Percentiles rank a stretch among this genome's conserved stretches.
Conservation (phyloP, 2,329 filamentous ascomycete genomes). For the Penicillium sp. region DNA sequence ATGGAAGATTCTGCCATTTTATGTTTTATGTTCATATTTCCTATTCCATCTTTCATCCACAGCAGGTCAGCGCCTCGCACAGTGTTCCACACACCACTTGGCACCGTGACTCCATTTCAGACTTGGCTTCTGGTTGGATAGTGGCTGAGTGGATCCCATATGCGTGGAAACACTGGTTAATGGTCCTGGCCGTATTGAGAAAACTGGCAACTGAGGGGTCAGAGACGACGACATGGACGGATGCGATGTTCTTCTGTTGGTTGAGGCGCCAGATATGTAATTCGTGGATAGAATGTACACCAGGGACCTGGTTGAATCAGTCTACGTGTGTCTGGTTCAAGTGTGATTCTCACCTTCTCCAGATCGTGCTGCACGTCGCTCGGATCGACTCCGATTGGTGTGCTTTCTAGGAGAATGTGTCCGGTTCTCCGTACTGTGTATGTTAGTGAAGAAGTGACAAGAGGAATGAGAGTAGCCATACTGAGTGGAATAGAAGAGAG, state of each 20-base stretch:
- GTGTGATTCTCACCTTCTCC: conserved; percentile 48
- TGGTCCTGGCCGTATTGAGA: conserved; percentile 55
- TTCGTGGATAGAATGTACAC: conserved; percentile 63
- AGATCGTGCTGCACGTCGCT: conserved; percentile 64
- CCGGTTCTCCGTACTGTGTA: conserved; percentile 41
- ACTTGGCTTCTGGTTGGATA: conserved; percentile 59
- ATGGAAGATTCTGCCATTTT: neutral
- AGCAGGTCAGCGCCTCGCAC: conserved; percentile 52
- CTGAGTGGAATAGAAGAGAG: conserved; percentile 55
- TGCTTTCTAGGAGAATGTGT: conserved; percentile 62
- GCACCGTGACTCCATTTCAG: conserved; percentile 32
- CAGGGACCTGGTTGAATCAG: conserved; percentile 51
- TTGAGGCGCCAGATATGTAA: conserved; percentile 70
- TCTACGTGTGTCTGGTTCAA: neutral
- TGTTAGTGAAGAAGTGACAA: neutral
- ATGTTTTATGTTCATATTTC: neutral
- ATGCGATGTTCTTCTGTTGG: conserved; percentile 64
- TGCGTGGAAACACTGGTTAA: conserved; percentile 65
- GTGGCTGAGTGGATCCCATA: conserved; percentile 69
- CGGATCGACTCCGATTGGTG: conserved; percentile 55
- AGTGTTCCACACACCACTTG: conserved; percentile 50
- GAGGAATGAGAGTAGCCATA: conserved; percentile 7
- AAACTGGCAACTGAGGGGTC: conserved; percentile 55
- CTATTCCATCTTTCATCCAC: conserved; percentile 27
- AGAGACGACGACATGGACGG: conserved; percentile 62